A percentile compares a stretch with the other conserved stretches of the same genome.
Conservation (phyloP, 805 yeast species). For the Saturnispora galanensis region DNA sequence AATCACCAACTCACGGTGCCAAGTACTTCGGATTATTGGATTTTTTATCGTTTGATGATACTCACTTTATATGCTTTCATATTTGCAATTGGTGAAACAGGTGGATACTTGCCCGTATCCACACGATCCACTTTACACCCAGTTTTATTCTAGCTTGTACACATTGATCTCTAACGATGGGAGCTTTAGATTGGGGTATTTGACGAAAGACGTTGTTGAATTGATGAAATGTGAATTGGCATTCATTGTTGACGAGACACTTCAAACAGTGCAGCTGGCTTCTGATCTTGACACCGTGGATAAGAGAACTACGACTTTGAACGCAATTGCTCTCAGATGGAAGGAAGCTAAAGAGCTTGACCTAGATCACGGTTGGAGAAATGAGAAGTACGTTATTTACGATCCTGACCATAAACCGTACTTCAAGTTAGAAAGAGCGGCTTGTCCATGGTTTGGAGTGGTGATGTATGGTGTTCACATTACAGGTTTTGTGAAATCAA, state of each 20-base stretch:
- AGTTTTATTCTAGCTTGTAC: constrained; percentile 21
- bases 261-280: constrained; percentile 24
- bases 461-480: constrained; percentile 86
- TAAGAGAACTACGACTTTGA: constrained; percentile 32
- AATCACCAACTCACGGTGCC: too few species aligned
- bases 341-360: constrained; percentile 28
- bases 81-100: constrained; percentile 20
- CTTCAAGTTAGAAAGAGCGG: constrained; percentile 67
- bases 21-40: not conserved
- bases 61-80: constrained; percentile 8
- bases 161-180: constrained; percentile 30
- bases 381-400: constrained; percentile 71
- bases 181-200: constrained; percentile 29
- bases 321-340: constrained; percentile 33
- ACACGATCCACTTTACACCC: constrained; percentile 13
- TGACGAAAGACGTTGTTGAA: constrained; percentile 27
- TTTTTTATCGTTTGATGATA: not conserved
- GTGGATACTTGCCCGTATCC: constrained; percentile 27
- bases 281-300: constrained; percentile 29
- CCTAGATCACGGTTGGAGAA: constrained; percentile 66
- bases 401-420: constrained; percentile 48
- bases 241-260: constrained; percentile 21
- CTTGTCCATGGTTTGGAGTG: constrained; percentile 74
- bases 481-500: constrained; percentile 51
- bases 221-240: constrained; percentile 17